A percentile compares a stretch with the other conserved stretches of the same genome.
phyloP scores from a whole-genome alignment of 345 rosid genomes.

The Eucalyptus tenuipes region DNA sequence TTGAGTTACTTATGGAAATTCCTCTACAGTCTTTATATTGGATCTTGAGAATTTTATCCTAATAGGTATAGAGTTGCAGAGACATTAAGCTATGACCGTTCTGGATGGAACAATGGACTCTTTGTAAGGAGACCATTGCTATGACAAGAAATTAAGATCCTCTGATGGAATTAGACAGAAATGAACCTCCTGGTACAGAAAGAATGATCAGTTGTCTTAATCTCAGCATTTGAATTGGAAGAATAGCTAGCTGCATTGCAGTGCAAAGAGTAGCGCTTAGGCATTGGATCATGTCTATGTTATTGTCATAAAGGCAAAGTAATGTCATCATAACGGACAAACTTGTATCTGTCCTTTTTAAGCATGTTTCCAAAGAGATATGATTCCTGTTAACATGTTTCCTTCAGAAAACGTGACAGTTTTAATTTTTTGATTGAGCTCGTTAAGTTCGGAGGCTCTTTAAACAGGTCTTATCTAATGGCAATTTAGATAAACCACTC shows the following conservation, averaged over 20 bases:
- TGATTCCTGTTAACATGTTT: background rate
- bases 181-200: slow-evolving; percentile 39
- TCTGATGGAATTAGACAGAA: background rate
- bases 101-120: background rate
- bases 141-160: background rate
- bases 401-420: background rate
- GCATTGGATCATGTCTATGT: background rate
- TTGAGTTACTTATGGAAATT: background rate
- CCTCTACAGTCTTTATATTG: background rate
- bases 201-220: slow-evolving; percentile 32
- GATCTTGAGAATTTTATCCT: background rate
- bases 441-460: background rate
- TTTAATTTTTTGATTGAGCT: background rate
- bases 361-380: background rate
- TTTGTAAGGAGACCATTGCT: background rate
- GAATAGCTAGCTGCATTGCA: slow-evolving; percentile 31
- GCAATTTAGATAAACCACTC: background rate
- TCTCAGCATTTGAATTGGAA: slow-evolving; percentile 41
- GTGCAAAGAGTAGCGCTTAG: background rate
- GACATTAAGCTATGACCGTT: background rate
- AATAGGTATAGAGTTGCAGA: background rate
- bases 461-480: background rate
- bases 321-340: background rate
- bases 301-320: background rate
- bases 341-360: background rate